Evolutionary conservation across 257 asterid species (phyloP), one percentile per base, ranked within the genome.

Genomic region (Solanum verrucosum): DNA sequence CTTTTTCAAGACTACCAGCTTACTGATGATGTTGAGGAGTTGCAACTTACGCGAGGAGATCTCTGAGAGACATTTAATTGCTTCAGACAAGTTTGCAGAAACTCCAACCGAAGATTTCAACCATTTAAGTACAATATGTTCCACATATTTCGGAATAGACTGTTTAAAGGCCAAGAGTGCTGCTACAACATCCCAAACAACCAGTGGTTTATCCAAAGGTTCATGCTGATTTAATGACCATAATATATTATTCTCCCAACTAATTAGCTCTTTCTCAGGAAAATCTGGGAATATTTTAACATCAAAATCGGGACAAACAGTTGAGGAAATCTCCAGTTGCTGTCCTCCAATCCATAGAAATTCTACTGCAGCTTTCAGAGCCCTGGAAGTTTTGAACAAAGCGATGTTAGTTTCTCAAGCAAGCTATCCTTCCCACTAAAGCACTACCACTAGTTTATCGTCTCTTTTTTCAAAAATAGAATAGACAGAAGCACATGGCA

Each of bases 281-380:
- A 92, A 90, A 92, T 94, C 95, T 74, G 94, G 93, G 88, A 91
- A 92, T 63, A 71, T 84, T 87, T 92, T 89, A 23, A 74, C 60
- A 78, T 92, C 90, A 49, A 89, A 89, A 86, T 93, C 94, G 70
- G 90, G 87, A 90, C 72, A 88, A 85, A 31, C 27, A 84, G 74
- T 20, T 68, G 91, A 33, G 75, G 92, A 89, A 86, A 87, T 84
- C 91, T 92, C 95, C 91, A 94, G 89, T 87, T 95, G 98, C 91
- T 97, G 98, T 88, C 99, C 99, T 87, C 99, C 99, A 86, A 95
- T 92, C 99, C 98, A 96, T 85, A 93, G 91, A 87, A 93, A 97
- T 87, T 95, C 98, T 31, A 97, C 88, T 42, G 96, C 95, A 87
- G 98, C 96, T 90, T 87, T 96, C 77, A 89, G 93, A 46, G 93